Conservation (phyloP, 306 rosid species). For the Begonia loranthoides region DNA sequence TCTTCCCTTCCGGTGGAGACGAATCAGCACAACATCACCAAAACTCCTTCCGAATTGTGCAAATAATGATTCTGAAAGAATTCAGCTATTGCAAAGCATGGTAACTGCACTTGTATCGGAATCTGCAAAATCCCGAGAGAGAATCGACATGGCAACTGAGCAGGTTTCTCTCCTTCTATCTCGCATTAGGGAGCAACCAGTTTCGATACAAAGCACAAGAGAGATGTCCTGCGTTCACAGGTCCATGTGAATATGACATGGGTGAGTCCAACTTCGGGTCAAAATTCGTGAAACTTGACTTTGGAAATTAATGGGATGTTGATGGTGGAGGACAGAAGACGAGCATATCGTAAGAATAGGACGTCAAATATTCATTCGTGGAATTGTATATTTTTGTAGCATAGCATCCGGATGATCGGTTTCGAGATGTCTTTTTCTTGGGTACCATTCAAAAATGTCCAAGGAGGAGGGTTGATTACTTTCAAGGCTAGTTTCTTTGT, state of each 20-base stretch:
- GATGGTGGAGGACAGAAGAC: no score
- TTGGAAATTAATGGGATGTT: no score
- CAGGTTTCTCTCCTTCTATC: slow-evolving; percentile 63
- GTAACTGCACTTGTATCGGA: slow-evolving; percentile 70
- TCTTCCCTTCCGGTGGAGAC: slow-evolving; percentile 89
- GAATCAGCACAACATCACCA: slow-evolving; percentile 51
- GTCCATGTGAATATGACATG: slow-evolving; percentile 10
- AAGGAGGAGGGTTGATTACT: no score
- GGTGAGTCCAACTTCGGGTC: no score
- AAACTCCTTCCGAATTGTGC: slow-evolving; percentile 42
- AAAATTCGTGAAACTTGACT: no score
- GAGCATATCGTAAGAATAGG: no score
- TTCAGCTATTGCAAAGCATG: slow-evolving; percentile 58
- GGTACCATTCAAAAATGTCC: no score
- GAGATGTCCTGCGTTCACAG: slow-evolving; percentile 50
- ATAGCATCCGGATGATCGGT: no score
- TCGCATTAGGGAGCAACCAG: slow-evolving; percentile 63
- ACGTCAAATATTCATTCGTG: no score
- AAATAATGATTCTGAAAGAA: slow-evolving; percentile 56
- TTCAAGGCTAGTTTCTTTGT: no score
- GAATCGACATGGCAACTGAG: slow-evolving; percentile 70
- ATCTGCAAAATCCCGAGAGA: slow-evolving; percentile 77
- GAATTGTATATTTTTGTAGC: no score
- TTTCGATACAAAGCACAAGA: slow-evolving; percentile 44
- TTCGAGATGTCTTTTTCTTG: no score